Evolutionary conservation across 2,329 filamentous ascomycete species (phyloP), one percentile per base, ranked within the genome.

Genomic region (Colletotrichum lindemuthianum): DNA sequence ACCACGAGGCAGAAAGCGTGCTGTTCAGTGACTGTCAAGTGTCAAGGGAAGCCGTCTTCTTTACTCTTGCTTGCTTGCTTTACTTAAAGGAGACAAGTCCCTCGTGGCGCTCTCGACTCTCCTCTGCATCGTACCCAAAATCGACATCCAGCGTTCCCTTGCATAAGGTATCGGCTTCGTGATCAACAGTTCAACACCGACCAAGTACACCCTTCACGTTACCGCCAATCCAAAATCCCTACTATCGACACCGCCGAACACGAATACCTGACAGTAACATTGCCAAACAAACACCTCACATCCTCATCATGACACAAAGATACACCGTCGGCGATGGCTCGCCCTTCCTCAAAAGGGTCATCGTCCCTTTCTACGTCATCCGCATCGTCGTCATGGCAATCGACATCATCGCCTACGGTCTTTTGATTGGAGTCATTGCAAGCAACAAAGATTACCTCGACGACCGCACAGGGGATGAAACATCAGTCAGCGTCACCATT

Each of bases 331-430:
- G 71, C 69, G 74, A 75, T 47, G 53, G 59, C 44, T 76, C 74
- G 69, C 74, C 75, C 13, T 76, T 76, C 59, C 68, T 74, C 52
- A 76, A 76, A 69, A 72, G 74, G 43, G 70, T 76, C 11, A 59
- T 76, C 57, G 69, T 77, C 36, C 75, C 75, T 8, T 76, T 77
- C 66, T 77, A 74, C 73, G 68, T 75, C 24, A 33, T 76, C 11
- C 74, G 75, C 45, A 71, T 75, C 50, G 36, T 72, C 47, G 60
- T 76, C 51, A 71, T 75, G 71, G 11, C 72, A 2, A 9, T 75
- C 39, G 67, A 71, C 32, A 69, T 74, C 43, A 69, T 47, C 53
- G 9, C 71, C 13, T 72, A 72, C 63, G 70, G 34, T 10, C 33
- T 72, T 2, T 15, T 65, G 4, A 49, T 75, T 34, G 64, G 60